Conservation (phyloP, 2,329 filamentous ascomycete species). For the Aureobasidium sp. region DNA sequence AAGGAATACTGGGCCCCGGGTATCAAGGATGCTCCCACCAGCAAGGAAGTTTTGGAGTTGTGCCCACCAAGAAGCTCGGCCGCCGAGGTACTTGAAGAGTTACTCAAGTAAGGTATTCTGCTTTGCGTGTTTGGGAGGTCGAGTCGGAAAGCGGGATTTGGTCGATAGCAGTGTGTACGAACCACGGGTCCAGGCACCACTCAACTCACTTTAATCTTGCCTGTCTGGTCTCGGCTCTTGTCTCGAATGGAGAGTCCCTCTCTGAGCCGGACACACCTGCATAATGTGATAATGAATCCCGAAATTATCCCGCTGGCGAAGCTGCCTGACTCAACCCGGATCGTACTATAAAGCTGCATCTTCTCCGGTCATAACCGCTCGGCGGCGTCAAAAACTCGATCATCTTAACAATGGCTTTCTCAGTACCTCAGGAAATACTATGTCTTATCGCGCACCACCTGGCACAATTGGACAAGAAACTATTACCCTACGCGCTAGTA, state of each 20-base stretch:
- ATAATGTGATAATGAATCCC: background rate
- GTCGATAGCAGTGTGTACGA: too few relatives aligned
- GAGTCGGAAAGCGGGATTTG: too few relatives aligned
- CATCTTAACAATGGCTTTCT: background rate
- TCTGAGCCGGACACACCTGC: too few relatives aligned
- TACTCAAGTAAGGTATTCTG: background rate
- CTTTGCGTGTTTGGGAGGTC: too few relatives aligned
- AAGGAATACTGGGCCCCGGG: background rate
- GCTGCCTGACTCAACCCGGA: background rate
- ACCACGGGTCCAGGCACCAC: too few relatives aligned
- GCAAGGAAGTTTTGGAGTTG: background rate
- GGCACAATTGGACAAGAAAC: background rate
- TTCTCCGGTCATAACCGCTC: background rate
- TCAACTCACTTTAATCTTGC: too few relatives aligned
- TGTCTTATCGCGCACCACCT: background rate
- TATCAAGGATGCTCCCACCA: background rate
- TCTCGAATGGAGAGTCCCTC: too few relatives aligned
- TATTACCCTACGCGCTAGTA: background rate
- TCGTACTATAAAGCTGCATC: background rate
- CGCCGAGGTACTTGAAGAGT: background rate
- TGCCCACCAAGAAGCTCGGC: background rate
- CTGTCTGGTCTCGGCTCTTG: too few relatives aligned
- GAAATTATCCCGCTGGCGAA: background rate
- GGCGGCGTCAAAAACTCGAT: background rate
- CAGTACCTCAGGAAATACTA: background rate